Conservation (phyloP, 352 stramenopile species). For the Globisporangium alternatum region DNA sequence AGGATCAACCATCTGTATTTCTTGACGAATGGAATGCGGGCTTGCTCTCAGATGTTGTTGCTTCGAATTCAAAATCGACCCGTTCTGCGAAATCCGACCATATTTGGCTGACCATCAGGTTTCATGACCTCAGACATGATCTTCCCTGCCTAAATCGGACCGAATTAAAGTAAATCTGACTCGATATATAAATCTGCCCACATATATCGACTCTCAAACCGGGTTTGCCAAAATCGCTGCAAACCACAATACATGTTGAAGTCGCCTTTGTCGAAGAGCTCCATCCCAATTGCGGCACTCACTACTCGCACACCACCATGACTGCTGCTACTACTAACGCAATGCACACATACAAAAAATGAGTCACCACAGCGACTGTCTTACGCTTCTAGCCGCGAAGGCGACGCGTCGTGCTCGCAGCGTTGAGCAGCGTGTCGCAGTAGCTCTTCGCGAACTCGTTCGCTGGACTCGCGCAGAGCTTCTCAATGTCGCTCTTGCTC, state of each 20-base stretch:
- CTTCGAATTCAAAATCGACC: no score
- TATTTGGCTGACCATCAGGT: no score
- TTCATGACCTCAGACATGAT: no score
- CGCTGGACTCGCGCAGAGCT: conserved; percentile 1
- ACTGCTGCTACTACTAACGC: background rate
- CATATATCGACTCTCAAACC: no score
- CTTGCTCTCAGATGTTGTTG: no score
- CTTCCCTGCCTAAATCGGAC: no score
- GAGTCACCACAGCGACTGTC: background rate
- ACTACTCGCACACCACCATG: background rate
- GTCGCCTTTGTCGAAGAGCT: background rate
- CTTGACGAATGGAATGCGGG: no score
- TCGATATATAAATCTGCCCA: no score
- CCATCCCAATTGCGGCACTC: background rate
- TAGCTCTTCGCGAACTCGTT: conserved; percentile 6
- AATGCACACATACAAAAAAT: background rate
- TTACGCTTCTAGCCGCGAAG: background rate
- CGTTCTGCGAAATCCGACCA: no score
- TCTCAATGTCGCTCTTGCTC: background rate
- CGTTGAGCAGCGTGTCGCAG: background rate
- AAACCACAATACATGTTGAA: conserved; percentile 1
- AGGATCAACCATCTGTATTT: no score
- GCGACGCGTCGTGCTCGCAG: background rate
- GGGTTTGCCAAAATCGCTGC: no score
- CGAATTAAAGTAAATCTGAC: no score